A percentile compares a stretch with the other conserved stretches of the same genome.
Conservation (phyloP, 805 yeast species). For the Saccharomycopsis microspora region DNA sequence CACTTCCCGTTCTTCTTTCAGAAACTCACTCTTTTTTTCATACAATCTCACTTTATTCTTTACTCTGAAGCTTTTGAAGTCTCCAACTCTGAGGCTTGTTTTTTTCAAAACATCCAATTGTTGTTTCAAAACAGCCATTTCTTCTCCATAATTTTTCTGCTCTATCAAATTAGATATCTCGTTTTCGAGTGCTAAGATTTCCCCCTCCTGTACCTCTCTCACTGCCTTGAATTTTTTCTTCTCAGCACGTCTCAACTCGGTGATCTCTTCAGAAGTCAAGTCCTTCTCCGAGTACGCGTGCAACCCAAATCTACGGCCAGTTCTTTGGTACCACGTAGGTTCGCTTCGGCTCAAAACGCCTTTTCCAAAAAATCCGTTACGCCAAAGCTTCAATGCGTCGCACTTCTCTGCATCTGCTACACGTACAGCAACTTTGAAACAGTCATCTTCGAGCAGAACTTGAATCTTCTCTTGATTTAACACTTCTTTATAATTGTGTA, state of each 20-base stretch:
- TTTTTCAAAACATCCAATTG: conserved; percentile 1
- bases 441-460: conserved; percentile 18
- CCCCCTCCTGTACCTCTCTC: conserved; percentile 48
- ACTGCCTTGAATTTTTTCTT: conserved; percentile 61
- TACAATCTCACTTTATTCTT: conserved; percentile 6
- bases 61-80: not conserved
- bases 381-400: conserved; percentile 54
- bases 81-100: not conserved
- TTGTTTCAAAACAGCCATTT: conserved; percentile 9
- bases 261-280: conserved; percentile 62
- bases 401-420: conserved; percentile 19
- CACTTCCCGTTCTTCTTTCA: conserved; percentile 17
- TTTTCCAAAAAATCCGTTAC: conserved; percentile 85
- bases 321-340: conserved; percentile 79
- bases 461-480: not conserved
- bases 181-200: conserved; percentile 29
- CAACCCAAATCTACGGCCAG: conserved; percentile 41
- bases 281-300: conserved; percentile 23
- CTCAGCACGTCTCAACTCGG: conserved; percentile 58
- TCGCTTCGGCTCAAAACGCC: conserved; percentile 85
- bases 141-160: conserved; percentile 3
- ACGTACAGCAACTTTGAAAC: conserved; percentile 30
- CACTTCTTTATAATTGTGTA: too few species aligned
- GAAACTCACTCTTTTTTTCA: conserved; percentile 18
- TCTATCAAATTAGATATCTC: conserved; percentile 10